Base-by-base conservation (phyloP, 1,284 basidiomycete genomes). In the Waitea zeae region DNA sequence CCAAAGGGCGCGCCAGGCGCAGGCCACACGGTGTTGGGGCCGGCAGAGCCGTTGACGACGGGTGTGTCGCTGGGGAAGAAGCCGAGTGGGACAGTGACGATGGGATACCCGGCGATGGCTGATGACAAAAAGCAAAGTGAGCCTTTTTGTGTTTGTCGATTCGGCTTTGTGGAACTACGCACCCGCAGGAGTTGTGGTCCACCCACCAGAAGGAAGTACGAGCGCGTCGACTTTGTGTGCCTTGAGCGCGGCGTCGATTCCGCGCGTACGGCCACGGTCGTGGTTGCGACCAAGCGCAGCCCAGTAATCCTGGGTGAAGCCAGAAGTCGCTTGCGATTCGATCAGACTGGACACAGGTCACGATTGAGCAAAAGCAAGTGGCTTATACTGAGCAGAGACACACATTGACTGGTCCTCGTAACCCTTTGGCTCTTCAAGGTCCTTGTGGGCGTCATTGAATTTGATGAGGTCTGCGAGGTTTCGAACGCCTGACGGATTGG, bases 1-100 rank as follows among this genome's bases (percentile, higher is more conserved):
- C 75, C 75, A 32, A 77, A 67, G 0, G 75, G 75, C 5, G 68
- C 57, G 9, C 70, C 67, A 0, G 71, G 71, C 0, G 66, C 69
- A 0, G 67, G 66, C 37, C 64, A 64, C 2, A 67, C 53, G 11
- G 66, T 59, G 22, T 12, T 11, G 9, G 29, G 29, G 14, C 29
- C 29, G 7, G 29, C 29, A n/a, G 24, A 26, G 7, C 24, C 24
- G 29, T 7, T 7, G 9, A 9, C 29, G 29, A 30, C 29, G 7
- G 29, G 9, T 11, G 29, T 30, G 7, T 14, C 29, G 7, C 15
- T 17, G 6, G 29, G 29, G 29, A 12, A 30, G 29, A 30, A 30
- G 15, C 29, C 29, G 7, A 30, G 15, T 6, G 29, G 29, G 6
- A 30, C 29, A 4, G 70, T 69, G 9, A 72, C 53, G 34, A 72